Evolutionary conservation across 169 alveolate genomes (phyloP), one percentile per base, ranked within the genome.

Genomic region (Perkinsus chesapeaki): DNA sequence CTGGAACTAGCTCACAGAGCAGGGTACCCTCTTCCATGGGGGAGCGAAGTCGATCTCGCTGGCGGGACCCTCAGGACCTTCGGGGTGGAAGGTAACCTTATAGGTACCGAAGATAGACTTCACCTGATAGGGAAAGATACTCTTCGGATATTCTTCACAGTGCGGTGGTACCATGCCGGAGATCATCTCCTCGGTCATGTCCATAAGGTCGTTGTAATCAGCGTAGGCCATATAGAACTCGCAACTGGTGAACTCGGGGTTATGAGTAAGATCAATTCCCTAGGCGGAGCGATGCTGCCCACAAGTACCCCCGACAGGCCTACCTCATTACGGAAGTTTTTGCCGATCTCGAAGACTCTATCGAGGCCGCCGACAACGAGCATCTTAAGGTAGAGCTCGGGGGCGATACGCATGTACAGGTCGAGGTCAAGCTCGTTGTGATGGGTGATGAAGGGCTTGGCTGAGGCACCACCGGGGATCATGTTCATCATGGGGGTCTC

Each of bases 401-500:
- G 99, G 34, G 99, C 99, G 73, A 99, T 98, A 82, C 99, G 98
- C 99, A 99, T 98, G 96, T 94, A 99, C 39, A 99, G 96, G 93
- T 99, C 98, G 97, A 98, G 96, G 94, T 98, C 97, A 90, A 99
- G 96, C 92, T 98, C 99, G 96, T 99, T 99, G 96, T 99, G 99
- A 95, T 97, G 98, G 47, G 99, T 99, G 43, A 96, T 97, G 96
- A 99, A 99, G 39, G 99, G 99, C 94, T 96, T 97, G 3, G 99
- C 99, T 39, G 98, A 96, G 0, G 99, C 99, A n/a, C 98, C 99
- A 39, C 99, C 99, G 37, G 99, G 97, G 39, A 98, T 97, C 97
- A 98, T 97, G 94, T 98, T 98, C 99, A 99, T 97, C 98, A 98
- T 98, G 37, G 99, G 99, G 72, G 99, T 99, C 96, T 99, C 99